These are phyloP conservation scores for Lipomyces sp. DNA, from an alignment of 805 yeast genomes.

Conservation along the genomic window DNA sequence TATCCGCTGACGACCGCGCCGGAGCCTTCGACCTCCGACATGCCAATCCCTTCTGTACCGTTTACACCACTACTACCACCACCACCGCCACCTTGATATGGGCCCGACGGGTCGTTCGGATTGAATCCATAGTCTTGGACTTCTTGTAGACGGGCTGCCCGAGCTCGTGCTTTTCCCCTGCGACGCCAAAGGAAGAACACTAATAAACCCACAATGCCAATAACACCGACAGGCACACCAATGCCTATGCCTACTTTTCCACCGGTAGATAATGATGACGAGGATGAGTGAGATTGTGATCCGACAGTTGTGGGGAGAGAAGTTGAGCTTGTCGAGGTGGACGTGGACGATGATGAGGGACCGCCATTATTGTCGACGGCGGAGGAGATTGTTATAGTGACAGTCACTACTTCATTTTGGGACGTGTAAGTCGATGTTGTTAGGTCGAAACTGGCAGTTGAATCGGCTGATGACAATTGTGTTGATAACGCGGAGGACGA, in stretches of 20 bases:
- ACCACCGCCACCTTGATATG: constrained; percentile 13
- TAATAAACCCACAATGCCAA: constrained; percentile 15
- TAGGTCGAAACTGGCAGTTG: neutral
- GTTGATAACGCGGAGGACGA: neutral
- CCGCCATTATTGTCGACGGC: constrained; percentile 3
- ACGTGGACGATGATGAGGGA: constrained; percentile 8
- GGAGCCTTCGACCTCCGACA: constrained; percentile 19
- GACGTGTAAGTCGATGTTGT: constrained; percentile 18
- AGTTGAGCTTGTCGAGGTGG: constrained; percentile 3
- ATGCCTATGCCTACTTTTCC: constrained; percentile 35
- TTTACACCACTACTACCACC: constrained; percentile 9
- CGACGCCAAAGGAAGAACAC: constrained; percentile 19
- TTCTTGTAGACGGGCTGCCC: constrained; percentile 18
- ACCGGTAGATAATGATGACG: constrained; percentile 32
- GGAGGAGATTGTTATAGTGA: constrained; percentile 29
- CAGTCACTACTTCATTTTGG: constrained; percentile 22
- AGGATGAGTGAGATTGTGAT: neutral
- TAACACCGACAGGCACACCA: constrained; percentile 34
- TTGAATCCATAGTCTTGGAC: constrained; percentile 29
- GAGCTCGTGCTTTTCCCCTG: constrained; percentile 8
- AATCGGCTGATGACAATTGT: neutral
- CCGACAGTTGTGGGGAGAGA: constrained; percentile 1
- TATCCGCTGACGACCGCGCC: constrained; percentile 22
- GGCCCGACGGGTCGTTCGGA: constrained; percentile 8
- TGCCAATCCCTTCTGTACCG: constrained; percentile 9